Evolutionary conservation across 2,329 filamentous ascomycete genomes (phyloP).

Genomic region (Colletotrichum australisinense): DNA sequence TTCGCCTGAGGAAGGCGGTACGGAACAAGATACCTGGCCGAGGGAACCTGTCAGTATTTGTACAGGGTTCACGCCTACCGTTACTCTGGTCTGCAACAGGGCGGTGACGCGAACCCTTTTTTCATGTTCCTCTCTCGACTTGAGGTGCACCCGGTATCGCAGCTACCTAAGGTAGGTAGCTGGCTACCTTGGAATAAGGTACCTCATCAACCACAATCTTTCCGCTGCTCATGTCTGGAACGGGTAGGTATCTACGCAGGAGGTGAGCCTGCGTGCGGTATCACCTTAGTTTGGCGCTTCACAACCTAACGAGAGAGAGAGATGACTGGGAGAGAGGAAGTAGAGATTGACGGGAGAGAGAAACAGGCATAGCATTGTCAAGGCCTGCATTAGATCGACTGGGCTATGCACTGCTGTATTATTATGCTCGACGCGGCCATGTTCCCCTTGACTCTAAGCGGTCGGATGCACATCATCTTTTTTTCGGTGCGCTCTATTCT

Average conservation of each 20-base stretch:
- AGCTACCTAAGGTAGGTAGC: not conserved
- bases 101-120: slow-evolving; percentile 27
- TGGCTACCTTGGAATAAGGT: not conserved
- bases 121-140: not conserved
- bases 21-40: slow-evolving; percentile 1
- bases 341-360: not conserved
- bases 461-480: not conserved
- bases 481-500: not conserved
- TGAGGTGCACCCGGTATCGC: not conserved
- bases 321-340: not conserved
- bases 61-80: slow-evolving; percentile 13
- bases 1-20: slow-evolving; percentile 13
- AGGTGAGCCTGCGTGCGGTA: not conserved
- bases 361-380: slow-evolving; percentile 24
- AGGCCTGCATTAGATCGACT: slow-evolving; percentile 23
- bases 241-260: not conserved
- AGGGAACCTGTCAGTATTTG: slow-evolving; percentile 12
- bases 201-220: not conserved
- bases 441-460: not conserved
- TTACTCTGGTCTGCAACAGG: slow-evolving; percentile 16
- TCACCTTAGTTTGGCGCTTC: not conserved
- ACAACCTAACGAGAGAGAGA: not conserved
- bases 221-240: not conserved
- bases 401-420: slow-evolving; percentile 16
- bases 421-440: not conserved